phyloP scores from a whole-genome alignment of 2,329 filamentous ascomycete species.

The Nemania sp. region DNA sequence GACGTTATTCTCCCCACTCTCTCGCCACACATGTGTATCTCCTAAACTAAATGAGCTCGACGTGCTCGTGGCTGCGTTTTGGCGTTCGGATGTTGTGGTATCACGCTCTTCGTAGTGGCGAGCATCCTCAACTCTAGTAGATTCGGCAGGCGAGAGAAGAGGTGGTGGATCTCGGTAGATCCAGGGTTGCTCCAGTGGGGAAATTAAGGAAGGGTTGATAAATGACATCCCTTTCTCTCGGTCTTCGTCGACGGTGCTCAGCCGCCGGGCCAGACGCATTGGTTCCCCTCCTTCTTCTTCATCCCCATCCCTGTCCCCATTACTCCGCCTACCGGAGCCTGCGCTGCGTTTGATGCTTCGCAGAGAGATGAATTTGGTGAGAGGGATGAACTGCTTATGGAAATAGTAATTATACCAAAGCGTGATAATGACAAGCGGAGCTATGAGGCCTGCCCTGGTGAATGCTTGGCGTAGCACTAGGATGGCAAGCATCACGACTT shows the following conservation, averaged over 20 bases:
- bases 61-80: slow-evolving; percentile 31
- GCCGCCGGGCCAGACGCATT: slow-evolving; percentile 50
- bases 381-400: slow-evolving; percentile 76
- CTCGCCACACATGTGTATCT: slow-evolving; percentile 38
- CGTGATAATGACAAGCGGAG: slow-evolving; percentile 77
- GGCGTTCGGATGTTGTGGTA: slow-evolving; percentile 7
- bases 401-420: slow-evolving; percentile 91
- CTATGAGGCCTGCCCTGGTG: slow-evolving; percentile 69
- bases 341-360: slow-evolving; percentile 74
- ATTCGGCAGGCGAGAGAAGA: slow-evolving; percentile 28
- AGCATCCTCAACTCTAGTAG: slow-evolving; percentile 17
- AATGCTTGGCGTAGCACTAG: slow-evolving; percentile 76
- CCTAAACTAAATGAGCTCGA: slow-evolving; percentile 38
- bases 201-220: slow-evolving; percentile 74
- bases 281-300: slow-evolving; percentile 43
- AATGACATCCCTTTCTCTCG: slow-evolving; percentile 71
- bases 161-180: slow-evolving; percentile 62
- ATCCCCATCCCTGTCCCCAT: slow-evolving; percentile 46
- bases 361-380: slow-evolving; percentile 91
- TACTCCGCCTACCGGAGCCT: slow-evolving; percentile 50
- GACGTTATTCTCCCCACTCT: slow-evolving; percentile 33
- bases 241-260: slow-evolving; percentile 72
- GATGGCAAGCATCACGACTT: slow-evolving; percentile 86
- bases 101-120: slow-evolving; percentile 18
- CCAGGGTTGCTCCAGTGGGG: slow-evolving; percentile 72